Conservation (phyloP, 2,329 filamentous ascomycete species). For the Sporothrix brasiliensis region DNA sequence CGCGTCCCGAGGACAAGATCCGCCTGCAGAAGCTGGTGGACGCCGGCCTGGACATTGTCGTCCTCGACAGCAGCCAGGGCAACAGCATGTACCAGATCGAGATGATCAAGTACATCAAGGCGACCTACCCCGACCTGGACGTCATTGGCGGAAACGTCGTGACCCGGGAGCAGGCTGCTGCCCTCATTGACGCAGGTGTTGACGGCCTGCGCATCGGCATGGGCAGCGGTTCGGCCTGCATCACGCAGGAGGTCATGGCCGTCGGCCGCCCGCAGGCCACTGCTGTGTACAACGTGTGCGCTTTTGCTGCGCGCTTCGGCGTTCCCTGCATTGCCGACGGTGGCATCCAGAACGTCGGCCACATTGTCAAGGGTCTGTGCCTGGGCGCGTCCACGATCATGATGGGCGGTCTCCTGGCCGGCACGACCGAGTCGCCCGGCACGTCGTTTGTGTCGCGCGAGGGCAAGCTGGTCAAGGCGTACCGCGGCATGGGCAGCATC, state of each 20-base stretch:
- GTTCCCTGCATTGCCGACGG: constrained; percentile 98
- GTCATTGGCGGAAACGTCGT: constrained; percentile 99
- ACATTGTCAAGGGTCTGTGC: constrained; percentile 97
- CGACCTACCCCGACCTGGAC: constrained; percentile 80
- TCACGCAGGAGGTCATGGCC: constrained; percentile 99
- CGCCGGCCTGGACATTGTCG: constrained; percentile 90
- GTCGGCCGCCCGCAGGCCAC: constrained; percentile 95
- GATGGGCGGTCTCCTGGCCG: constrained; percentile 98
- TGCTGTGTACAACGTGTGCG: constrained; percentile 84
- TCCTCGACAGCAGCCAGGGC: constrained; percentile 95
- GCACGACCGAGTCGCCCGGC: constrained; percentile 95
- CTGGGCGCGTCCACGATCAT: constrained; percentile 95
- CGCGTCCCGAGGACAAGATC: constrained; percentile 86
- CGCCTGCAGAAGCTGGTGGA: constrained; percentile 87
- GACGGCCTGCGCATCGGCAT: constrained; percentile 98
- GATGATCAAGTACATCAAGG: constrained; percentile 96
- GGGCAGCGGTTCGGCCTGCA: constrained; percentile 97
- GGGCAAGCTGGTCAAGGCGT: constrained; percentile 98
- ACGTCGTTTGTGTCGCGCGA: constrained; percentile 95
- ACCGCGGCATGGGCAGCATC: constrained; percentile 98
- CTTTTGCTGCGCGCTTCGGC: constrained; percentile 89
- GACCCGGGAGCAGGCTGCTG: constrained; percentile 92
- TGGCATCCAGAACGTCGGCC: constrained; percentile 96
- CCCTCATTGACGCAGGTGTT: constrained; percentile 87
- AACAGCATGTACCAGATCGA: constrained; percentile 99